phyloP scores from a whole-genome alignment of 2,329 filamentous ascomycete species.

The Talaromyces marneffei region DNA sequence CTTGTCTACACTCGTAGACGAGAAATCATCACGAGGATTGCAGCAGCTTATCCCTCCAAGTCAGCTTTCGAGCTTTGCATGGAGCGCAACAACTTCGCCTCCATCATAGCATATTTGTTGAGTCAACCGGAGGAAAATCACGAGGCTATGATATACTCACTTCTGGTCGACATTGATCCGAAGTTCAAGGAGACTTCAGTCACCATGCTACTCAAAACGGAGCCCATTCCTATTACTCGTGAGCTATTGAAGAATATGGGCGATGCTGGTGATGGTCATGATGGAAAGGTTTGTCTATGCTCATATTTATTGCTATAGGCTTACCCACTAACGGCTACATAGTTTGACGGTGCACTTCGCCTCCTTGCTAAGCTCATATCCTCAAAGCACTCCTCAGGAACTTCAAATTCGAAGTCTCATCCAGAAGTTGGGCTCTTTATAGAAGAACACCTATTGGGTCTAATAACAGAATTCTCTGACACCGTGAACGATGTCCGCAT shows the following conservation, averaged over 20 bases:
- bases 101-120: slow-evolving; percentile 54
- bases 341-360: slow-evolving; percentile 48
- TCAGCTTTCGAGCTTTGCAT: slow-evolving; percentile 57
- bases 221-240: slow-evolving; percentile 69
- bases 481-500: slow-evolving; percentile 63
- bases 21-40: slow-evolving; percentile 75
- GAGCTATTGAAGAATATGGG: slow-evolving; percentile 76
- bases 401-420: slow-evolving; percentile 42
- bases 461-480: slow-evolving; percentile 77
- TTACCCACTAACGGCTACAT: slow-evolving; percentile 17
- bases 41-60: slow-evolving; percentile 56
- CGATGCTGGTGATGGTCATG: slow-evolving; percentile 54
- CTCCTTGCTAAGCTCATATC: slow-evolving; percentile 49
- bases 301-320: background rate
- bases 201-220: slow-evolving; percentile 63
- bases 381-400: slow-evolving; percentile 42
- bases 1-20: slow-evolving; percentile 71
- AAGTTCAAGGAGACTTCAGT: slow-evolving; percentile 64
- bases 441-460: slow-evolving; percentile 74
- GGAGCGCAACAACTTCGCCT: slow-evolving; percentile 53
- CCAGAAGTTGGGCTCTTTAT: slow-evolving; percentile 69
- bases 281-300: slow-evolving; percentile 45
- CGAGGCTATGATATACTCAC: slow-evolving; percentile 62
- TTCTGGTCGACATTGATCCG: slow-evolving; percentile 62
- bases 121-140: slow-evolving; percentile 58